Percentiles rank a stretch among this genome's conserved stretches.
Evolutionary conservation across 1,139 yeast genomes (phyloP).

Genomic region (Saccharomycopsis hybrid): DNA sequence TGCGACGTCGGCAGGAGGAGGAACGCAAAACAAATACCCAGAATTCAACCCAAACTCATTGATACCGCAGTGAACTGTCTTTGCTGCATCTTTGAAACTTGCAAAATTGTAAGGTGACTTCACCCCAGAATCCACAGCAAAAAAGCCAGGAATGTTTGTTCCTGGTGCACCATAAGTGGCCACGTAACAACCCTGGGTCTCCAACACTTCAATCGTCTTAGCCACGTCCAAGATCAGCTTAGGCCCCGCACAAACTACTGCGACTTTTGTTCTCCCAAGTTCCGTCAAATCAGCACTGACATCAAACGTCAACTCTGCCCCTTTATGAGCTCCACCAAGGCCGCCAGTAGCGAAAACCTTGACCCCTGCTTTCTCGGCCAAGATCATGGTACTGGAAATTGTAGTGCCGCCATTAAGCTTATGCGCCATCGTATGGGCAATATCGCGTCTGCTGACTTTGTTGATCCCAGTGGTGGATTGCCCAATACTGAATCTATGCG

Average conservation of each 20-base stretch:
- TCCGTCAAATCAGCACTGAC: conserved; percentile 85
- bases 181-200: conserved; percentile 73
- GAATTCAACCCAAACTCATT: conserved; percentile 44
- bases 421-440: conserved; percentile 65
- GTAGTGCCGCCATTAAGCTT: conserved; percentile 79
- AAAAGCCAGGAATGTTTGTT: conserved; percentile 77
- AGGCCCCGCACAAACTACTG: conserved; percentile 90
- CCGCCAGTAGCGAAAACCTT: conserved; percentile 92
- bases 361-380: conserved; percentile 71
- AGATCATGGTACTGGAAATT: conserved; percentile 82
- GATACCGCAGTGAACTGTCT: conserved; percentile 48
- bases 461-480: conserved; percentile 30
- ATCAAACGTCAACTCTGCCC: conserved; percentile 71
- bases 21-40: conserved; percentile 78
- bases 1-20: conserved; percentile 67
- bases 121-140: conserved; percentile 70
- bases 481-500: conserved; percentile 14
- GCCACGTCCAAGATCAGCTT: conserved; percentile 78
- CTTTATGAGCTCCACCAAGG: conserved; percentile 85
- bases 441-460: conserved; percentile 78
- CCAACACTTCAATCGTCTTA: conserved; percentile 77
- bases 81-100: conserved; percentile 53
- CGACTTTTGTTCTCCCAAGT: conserved; percentile 72
- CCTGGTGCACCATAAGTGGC: conserved; percentile 40
- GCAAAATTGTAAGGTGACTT: conserved; percentile 60